phyloP scores from a whole-genome alignment of 2,329 filamentous ascomycete genomes.

The Annulohypoxylon truncatum region DNA sequence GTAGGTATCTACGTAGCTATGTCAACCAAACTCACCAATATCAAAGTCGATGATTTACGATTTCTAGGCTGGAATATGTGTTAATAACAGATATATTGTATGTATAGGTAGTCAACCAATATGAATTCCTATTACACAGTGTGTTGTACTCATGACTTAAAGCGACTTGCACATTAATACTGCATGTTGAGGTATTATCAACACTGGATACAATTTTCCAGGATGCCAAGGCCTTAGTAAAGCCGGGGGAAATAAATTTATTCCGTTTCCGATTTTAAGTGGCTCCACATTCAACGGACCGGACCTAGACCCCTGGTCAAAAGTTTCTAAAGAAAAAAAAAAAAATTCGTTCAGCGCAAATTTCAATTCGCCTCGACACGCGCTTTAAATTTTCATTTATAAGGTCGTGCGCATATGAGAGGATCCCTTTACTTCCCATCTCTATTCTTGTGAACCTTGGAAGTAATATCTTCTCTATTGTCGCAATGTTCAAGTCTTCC shows the following conservation, averaged over 20 bases:
- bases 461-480: constrained; percentile 15
- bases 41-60: too few species aligned
- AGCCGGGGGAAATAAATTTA: not conserved
- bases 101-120: too few species aligned
- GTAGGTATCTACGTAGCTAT: too few species aligned
- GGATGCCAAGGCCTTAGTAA: not conserved
- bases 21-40: too few species aligned
- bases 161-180: too few species aligned
- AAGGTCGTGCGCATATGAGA: constrained; percentile 26
- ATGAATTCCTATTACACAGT: too few species aligned
- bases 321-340: constrained; percentile 26
- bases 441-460: constrained; percentile 5
- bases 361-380: constrained; percentile 28
- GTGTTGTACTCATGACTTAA: too few species aligned
- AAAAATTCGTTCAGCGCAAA: constrained; percentile 35
- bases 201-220: too few species aligned
- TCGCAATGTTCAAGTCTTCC: constrained; percentile 46
- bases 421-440: constrained; percentile 17
- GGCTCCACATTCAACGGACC: not conserved
- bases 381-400: constrained; percentile 22
- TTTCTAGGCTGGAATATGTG: too few species aligned
- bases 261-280: not conserved
- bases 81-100: too few species aligned
- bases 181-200: not conserved
- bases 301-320: constrained; percentile 8